A percentile compares a stretch with the other conserved stretches of the same genome.
phyloP scores from a whole-genome alignment of 2,329 filamentous ascomycete genomes.

The Dactylellina drechsleri region DNA sequence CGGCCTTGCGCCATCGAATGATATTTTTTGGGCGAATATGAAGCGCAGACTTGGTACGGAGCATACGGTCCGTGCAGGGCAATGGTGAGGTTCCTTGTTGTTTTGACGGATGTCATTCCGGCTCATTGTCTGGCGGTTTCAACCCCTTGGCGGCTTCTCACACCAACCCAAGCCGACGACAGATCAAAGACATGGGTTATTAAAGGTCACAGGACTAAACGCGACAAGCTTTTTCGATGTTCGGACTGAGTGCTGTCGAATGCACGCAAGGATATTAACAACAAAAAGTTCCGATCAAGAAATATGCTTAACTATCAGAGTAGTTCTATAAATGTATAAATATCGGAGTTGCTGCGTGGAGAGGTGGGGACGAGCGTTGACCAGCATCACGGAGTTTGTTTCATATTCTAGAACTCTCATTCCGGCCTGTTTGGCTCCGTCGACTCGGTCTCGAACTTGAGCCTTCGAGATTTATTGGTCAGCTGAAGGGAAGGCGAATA shows the following conservation, averaged over 20 bases:
- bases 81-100: constrained; percentile 29
- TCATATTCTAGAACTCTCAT: constrained; percentile 45
- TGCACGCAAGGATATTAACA: neutral
- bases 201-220: constrained; percentile 37
- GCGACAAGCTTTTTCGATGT: constrained; percentile 34
- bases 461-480: constrained; percentile 12
- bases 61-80: constrained; percentile 42
- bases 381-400: constrained; percentile 25
- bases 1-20: constrained; percentile 4
- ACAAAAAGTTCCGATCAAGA: constrained; percentile 48
- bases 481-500: neutral
- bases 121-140: constrained; percentile 42
- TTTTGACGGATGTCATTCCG: constrained; percentile 55
- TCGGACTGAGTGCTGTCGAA: too few species aligned
- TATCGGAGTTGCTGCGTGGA: constrained; percentile 33
- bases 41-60: constrained; percentile 36
- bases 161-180: constrained; percentile 12
- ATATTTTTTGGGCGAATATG: constrained; percentile 40
- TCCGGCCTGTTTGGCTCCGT: constrained; percentile 45
- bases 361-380: constrained; percentile 5
- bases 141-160: constrained; percentile 52
- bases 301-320: neutral
- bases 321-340: constrained; percentile 12
- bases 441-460: constrained; percentile 17
- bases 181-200: constrained; percentile 14